These are phyloP conservation scores for Pseudonitzschia multiseries DNA, from an alignment of 108 stramenopile species.

Conservation along the genomic window DNA sequence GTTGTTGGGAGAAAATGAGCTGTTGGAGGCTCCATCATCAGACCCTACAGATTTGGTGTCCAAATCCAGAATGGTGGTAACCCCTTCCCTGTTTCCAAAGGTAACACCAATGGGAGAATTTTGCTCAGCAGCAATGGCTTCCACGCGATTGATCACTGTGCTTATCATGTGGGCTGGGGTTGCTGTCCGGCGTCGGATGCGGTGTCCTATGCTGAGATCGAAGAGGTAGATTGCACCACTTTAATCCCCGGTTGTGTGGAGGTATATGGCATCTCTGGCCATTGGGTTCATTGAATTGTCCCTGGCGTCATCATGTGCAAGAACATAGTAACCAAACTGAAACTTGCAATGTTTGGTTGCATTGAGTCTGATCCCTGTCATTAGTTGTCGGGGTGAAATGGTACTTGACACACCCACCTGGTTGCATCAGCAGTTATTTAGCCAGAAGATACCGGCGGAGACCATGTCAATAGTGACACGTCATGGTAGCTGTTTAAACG, in stretches of 20 bases:
- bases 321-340: background rate
- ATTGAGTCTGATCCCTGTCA: background rate
- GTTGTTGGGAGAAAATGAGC: background rate
- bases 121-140: background rate
- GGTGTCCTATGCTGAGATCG: background rate
- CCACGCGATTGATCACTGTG: background rate
- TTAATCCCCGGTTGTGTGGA: background rate
- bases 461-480: background rate
- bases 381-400: background rate
- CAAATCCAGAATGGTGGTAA: background rate
- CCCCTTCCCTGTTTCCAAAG: background rate
- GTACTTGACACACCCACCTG: background rate
- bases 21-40: background rate
- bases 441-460: background rate
- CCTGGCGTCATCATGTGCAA: background rate
- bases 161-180: background rate
- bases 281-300: background rate
- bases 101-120: background rate
- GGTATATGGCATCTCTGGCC: background rate
- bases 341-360: background rate
- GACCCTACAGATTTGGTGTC: background rate
- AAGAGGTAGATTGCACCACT: background rate
- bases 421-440: background rate
- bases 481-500: background rate
- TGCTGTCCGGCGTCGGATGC: background rate